A percentile compares a stretch with the other conserved stretches of the same genome.
Conservation (phyloP, 768 basidiomycete genomes). For the Tylopilus plumbeoviolaceoides region DNA sequence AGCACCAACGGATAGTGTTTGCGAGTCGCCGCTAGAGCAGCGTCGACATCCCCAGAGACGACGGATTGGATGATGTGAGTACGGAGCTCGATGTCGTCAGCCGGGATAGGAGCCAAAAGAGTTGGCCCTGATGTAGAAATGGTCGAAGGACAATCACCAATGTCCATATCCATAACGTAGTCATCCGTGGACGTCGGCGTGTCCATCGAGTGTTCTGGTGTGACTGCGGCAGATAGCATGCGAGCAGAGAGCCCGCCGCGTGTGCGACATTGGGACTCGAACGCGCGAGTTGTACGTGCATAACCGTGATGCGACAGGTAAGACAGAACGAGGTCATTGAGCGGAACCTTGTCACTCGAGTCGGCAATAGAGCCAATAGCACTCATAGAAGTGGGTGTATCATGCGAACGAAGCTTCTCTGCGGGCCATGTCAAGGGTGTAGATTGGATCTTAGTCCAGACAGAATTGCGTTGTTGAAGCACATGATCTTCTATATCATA, state of each 20-base stretch:
- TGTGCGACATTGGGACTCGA: conserved; percentile 47
- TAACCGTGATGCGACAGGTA: conserved; percentile 88
- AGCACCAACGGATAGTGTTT: conserved; percentile 61
- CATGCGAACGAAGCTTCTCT: conserved; percentile 13
- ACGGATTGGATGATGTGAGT: conserved; percentile 71
- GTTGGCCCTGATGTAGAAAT: conserved; percentile 10
- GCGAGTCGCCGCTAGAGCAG: conserved; percentile 54
- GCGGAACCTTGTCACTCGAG: conserved; percentile 51
- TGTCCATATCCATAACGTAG: conserved; percentile 49
- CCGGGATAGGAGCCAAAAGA: conserved; percentile 24
- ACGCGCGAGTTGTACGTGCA: conserved; percentile 62
- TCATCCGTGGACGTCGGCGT: conserved; percentile 24
- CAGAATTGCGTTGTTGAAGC: conserved; percentile 58
- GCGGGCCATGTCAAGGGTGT: conserved; percentile 50
- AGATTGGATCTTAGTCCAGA: conserved; percentile 65
- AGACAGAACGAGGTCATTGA: conserved; percentile 70
- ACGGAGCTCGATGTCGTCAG: conserved; percentile 59
- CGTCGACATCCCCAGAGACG: conserved; percentile 65
- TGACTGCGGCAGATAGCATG: conserved; percentile 1
- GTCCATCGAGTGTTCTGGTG: not conserved
- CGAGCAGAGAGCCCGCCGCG: conserved; percentile 23
- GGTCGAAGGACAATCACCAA: conserved; percentile 19
- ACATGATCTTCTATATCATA: conserved; percentile 90
- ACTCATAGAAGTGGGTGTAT: conserved; percentile 3
- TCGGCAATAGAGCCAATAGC: conserved; percentile 29